phyloP scores from a whole-genome alignment of 129 eudicot species.

The Scalesia atractyloides region DNA sequence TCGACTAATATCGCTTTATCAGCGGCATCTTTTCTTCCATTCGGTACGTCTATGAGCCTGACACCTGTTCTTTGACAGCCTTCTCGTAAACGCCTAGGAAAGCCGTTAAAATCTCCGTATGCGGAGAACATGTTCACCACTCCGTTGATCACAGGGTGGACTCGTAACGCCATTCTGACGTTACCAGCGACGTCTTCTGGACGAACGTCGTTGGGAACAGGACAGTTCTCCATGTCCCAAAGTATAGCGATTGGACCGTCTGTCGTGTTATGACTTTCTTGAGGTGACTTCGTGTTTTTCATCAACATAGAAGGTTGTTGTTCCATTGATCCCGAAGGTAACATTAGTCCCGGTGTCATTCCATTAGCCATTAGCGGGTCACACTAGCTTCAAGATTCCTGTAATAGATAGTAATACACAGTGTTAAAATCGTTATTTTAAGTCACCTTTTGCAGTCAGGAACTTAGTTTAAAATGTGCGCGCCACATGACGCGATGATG shows the following conservation, averaged over 20 bases:
- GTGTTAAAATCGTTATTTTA: not conserved
- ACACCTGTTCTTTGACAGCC: constrained; percentile 98
- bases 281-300: constrained; percentile 31
- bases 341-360: constrained; percentile 33
- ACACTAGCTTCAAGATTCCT: constrained; percentile 26
- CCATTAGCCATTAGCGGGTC: constrained; percentile 45
- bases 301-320: constrained; percentile 38
- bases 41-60: constrained; percentile 88
- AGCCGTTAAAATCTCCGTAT: constrained; percentile 86
- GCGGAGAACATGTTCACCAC: constrained; percentile 86
- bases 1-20: constrained; percentile 98
- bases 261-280: constrained; percentile 32
- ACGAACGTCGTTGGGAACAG: constrained; percentile 77
- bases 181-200: constrained; percentile 93
- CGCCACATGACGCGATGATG: no score
- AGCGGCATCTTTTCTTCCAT: constrained; percentile 97
- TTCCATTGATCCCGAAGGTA: constrained; percentile 45
- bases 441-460: not conserved
- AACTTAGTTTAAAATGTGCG: no score
- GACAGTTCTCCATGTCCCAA: constrained; percentile 99
- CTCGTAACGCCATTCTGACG: constrained; percentile 80
- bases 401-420: not conserved
- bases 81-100: constrained; percentile 81
- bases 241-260: constrained; percentile 82
- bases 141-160: constrained; percentile 78